A percentile compares a stretch with the other conserved stretches of the same genome.
Conservation (phyloP, 129 eudicot species). For the Solidago caesia region DNA sequence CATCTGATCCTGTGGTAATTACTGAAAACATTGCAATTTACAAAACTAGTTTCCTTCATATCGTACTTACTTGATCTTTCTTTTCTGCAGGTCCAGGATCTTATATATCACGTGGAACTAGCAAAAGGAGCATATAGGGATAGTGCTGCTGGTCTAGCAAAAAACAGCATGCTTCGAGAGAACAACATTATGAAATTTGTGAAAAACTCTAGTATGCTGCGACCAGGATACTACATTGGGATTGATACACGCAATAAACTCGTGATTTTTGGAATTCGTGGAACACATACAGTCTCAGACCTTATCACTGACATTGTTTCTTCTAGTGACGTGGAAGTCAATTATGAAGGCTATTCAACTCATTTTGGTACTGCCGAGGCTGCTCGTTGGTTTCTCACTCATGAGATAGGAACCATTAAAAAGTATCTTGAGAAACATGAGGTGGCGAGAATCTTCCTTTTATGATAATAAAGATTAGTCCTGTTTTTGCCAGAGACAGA, state of each 20-base stretch:
- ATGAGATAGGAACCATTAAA: slow-evolving; percentile 71
- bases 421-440: slow-evolving; percentile 74
- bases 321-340: slow-evolving; percentile 75
- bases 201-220: slow-evolving; percentile 62
- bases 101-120: slow-evolving; percentile 80
- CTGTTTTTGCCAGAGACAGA: background rate
- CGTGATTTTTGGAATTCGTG: slow-evolving; percentile 94
- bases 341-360: slow-evolving; percentile 76
- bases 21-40: slow-evolving; percentile 21
- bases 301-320: slow-evolving; percentile 89
- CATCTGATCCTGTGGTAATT: slow-evolving; percentile 71
- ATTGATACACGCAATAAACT: slow-evolving; percentile 72
- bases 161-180: slow-evolving; percentile 90
- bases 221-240: slow-evolving; percentile 91
- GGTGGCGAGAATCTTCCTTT: slow-evolving; percentile 43
- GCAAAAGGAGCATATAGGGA: slow-evolving; percentile 86
- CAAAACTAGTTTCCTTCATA: background rate
- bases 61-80: background rate
- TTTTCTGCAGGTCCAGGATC: slow-evolving; percentile 66
- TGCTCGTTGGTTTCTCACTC: slow-evolving; percentile 89
- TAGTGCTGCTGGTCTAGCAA: slow-evolving; percentile 58
- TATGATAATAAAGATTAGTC: background rate
- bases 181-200: slow-evolving; percentile 78
- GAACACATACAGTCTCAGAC: slow-evolving; percentile 87
- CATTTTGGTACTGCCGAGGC: slow-evolving; percentile 98